A percentile compares a stretch with the other conserved stretches of the same genome.
Conservation (phyloP, 2,329 filamentous ascomycete genomes). For the Didymella pomorum region DNA sequence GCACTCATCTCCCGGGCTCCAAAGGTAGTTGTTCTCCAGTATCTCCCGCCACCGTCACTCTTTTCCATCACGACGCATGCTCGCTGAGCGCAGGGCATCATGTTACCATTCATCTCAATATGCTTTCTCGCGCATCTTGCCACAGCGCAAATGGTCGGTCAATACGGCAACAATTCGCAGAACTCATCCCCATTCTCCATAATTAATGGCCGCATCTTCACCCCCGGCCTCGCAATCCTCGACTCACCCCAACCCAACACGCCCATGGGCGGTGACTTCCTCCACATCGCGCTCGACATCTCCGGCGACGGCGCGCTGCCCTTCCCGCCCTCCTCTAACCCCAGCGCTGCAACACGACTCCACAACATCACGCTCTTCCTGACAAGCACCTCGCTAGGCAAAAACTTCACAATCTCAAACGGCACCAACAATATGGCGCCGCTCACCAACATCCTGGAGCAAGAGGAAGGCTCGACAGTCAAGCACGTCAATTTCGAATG, state of each 20-base stretch:
- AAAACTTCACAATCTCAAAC: slow-evolving; percentile 74
- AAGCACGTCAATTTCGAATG: slow-evolving; percentile 78
- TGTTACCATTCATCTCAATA: slow-evolving; percentile 27
- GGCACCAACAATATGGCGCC: slow-evolving; percentile 62
- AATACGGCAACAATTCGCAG: slow-evolving; percentile 29
- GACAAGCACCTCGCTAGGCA: slow-evolving; percentile 67
- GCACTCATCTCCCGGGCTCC: slow-evolving; percentile 37
- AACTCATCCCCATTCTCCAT: slow-evolving; percentile 60
- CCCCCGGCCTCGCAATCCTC: slow-evolving; percentile 71
- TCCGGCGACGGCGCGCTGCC: slow-evolving; percentile 70
- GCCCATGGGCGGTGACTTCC: slow-evolving; percentile 53
- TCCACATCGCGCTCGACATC: slow-evolving; percentile 73
- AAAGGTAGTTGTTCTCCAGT: slow-evolving; percentile 25
- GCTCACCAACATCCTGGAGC: slow-evolving; percentile 68
- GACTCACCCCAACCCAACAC: slow-evolving; percentile 60
- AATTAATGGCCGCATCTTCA: slow-evolving; percentile 72
- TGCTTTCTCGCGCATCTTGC: slow-evolving; percentile 31
- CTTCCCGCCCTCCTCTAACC: slow-evolving; percentile 62
- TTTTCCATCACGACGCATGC: background rate
- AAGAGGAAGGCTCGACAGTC: slow-evolving; percentile 72
- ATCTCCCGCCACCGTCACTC: background rate
- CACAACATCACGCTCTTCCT: slow-evolving; percentile 73
- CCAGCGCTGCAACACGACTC: slow-evolving; percentile 65
- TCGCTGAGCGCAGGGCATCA: slow-evolving; percentile 7
- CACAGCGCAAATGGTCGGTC: slow-evolving; percentile 41